These are phyloP conservation scores for Lindgomyces ingoldianus DNA, from an alignment of 495 filamentous ascomycete species.

Conservation along the genomic window DNA sequence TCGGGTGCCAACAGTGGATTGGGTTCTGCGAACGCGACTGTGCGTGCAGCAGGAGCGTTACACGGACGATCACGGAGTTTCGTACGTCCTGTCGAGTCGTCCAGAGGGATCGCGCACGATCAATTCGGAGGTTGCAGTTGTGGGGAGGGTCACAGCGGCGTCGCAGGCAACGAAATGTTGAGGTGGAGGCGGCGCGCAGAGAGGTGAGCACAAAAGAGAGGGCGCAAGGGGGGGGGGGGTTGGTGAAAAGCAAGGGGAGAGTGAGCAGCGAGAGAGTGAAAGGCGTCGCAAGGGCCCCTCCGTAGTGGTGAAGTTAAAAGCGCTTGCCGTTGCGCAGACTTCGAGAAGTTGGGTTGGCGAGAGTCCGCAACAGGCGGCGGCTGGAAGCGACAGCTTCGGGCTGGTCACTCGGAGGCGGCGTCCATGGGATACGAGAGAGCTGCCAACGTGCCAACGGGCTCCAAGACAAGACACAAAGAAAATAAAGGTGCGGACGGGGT, in stretches of 20 bases:
- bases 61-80: conserved; percentile 24
- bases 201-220: not conserved
- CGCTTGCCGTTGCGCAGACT: not conserved
- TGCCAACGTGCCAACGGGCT: not conserved
- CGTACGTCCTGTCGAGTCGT: conserved; percentile 16
- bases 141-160: not conserved
- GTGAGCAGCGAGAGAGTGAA: not conserved
- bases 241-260: not conserved
- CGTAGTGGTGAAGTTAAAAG: not conserved
- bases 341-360: not conserved
- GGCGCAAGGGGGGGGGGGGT: not conserved
- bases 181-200: not conserved
- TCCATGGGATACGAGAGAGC: conserved; percentile 1
- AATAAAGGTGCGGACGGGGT: not conserved
- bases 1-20: conserved; percentile 28
- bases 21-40: conserved; percentile 35
- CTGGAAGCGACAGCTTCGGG: conserved; percentile 8
- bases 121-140: conserved; percentile 3
- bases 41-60: conserved; percentile 30
- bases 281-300: not conserved
- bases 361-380: not conserved
- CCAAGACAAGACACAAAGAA: not conserved
- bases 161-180: conserved; percentile 17
- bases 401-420: not conserved
- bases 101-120: conserved; percentile 14